Conservation (phyloP, 225 moss, liverwort and hornwort species). For the Polytrichum formosum region DNA sequence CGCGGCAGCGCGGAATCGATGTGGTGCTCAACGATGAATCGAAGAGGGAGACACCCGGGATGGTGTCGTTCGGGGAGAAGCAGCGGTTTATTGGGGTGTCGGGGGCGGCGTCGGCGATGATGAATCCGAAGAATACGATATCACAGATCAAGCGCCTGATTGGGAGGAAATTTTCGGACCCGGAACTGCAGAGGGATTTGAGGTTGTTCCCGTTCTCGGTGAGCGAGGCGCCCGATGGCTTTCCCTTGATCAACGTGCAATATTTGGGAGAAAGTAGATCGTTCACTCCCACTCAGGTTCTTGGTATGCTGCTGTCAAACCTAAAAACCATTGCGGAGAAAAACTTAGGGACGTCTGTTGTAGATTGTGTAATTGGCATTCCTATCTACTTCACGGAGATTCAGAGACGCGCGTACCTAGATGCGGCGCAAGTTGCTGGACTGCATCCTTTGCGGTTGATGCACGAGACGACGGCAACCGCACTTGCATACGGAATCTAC, state of each 20-base stretch:
- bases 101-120: conserved; percentile 75
- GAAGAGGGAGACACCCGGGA: conserved; percentile 94
- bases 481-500: conserved; percentile 96
- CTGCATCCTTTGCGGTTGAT: conserved; percentile 87
- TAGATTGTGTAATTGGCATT: conserved; percentile 97
- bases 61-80: conserved; percentile 99
- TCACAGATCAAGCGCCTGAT: conserved; percentile 97
- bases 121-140: conserved; percentile 97
- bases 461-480: conserved; percentile 99
- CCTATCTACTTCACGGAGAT: conserved; percentile 97
- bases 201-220: conserved; percentile 73
- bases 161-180: conserved; percentile 88
- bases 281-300: conserved; percentile 90
- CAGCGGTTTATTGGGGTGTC: conserved; percentile 94
- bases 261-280: conserved; percentile 71
- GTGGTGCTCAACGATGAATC: conserved; percentile 99
- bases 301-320: conserved; percentile 87
- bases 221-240: conserved; percentile 77
- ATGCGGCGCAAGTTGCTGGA: conserved; percentile 86
- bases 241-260: conserved; percentile 66
- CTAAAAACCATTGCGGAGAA: conserved; percentile 96
- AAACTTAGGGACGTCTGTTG: conserved; percentile 84
- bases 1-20: conserved; percentile 92
- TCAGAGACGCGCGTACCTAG: conserved; percentile 92
- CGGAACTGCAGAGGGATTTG: conserved; percentile 92